Evolutionary conservation across 768 basidiomycete genomes (phyloP), one percentile per base, ranked within the genome.

Genomic region (Boletus rubescentipes): DNA sequence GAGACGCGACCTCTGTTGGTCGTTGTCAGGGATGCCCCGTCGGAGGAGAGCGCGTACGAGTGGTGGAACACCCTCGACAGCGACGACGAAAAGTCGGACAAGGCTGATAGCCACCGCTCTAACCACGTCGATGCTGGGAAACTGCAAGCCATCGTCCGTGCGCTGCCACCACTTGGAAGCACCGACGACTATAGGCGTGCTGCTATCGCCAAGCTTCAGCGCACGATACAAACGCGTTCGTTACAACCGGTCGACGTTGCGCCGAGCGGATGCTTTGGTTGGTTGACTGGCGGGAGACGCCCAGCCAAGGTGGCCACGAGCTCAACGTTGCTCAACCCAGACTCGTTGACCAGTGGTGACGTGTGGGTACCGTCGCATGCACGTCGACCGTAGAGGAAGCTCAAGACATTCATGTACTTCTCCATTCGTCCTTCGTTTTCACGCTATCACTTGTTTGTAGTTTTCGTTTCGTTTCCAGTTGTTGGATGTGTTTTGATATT

Each of bases 1-100:
- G 60, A 67, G 14, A 67, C 51, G 23, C 65, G 67, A 6, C 67
- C 67, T 4, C 10, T 67, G 37, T 12, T 69, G 45, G 57, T 67
- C 42, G 49, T 67, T 41, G 65, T 65, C 36, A 52, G 36, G 50
- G 67, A 55, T 18, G 65, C 62, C 2, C 30, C 6, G 18, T 62
- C 67, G 14, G 60, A 64, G 18, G 53, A 59, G 29, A 18, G 18
- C 9, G 67, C 67, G 14, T 4, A 31, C 23, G 57, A 47, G 30
- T 67, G 65, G 67, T 67, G 67, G 67, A 47, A 49, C 18, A 11
- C 40, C 26, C 44, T 50, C 5, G 51, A 56, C 12, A n/a, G n/a
- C n/a, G 52, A 56, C 2, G 34, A 35, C 14, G 50, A 65, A 59
- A n/a, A 10, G 38, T 9, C 18, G 32, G n/a, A 35, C 38, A 44